Percentiles rank a stretch among this genome's conserved stretches.
phyloP scores from a whole-genome alignment of 192 early-diverging fungal genomes.

The Chytriomyces sp. region DNA sequence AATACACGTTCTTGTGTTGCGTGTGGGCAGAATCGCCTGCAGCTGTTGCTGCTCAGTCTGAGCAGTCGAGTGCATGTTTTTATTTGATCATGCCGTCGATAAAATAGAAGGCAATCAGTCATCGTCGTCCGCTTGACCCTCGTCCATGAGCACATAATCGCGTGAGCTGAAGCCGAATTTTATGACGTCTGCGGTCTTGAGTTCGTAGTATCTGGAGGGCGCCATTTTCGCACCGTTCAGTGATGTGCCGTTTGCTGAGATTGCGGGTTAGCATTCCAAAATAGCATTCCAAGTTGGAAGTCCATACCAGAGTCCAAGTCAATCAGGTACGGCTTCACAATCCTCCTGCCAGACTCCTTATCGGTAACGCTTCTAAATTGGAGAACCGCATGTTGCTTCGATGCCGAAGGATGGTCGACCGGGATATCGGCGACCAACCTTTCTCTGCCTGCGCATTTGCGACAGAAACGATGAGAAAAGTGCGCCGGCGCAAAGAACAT shows the following conservation, averaged over 20 bases:
- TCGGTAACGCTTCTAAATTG: slow-evolving; percentile 78
- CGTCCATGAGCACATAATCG: slow-evolving; percentile 89
- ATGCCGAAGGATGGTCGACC: slow-evolving; percentile 93
- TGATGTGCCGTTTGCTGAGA: slow-evolving; percentile 80
- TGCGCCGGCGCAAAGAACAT: slow-evolving; percentile 72
- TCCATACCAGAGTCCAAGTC: slow-evolving; percentile 74
- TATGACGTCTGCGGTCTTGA: slow-evolving; percentile 80
- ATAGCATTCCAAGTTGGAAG: neutral
- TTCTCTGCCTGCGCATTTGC: neutral
- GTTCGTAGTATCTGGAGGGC: slow-evolving; percentile 79
- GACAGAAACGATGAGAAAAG: slow-evolving; percentile 79
- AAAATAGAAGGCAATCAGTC: slow-evolving; percentile 1
- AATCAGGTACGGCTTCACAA: slow-evolving; percentile 85
- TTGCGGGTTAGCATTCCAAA: neutral
- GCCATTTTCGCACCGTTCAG: slow-evolving; percentile 82
- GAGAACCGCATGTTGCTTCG: slow-evolving; percentile 91
- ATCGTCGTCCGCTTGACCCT: slow-evolving; percentile 49
- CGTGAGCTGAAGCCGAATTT: slow-evolving; percentile 90
- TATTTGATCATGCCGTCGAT: too few species aligned
- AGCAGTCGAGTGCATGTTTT: too few species aligned
- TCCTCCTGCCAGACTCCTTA: slow-evolving; percentile 50
- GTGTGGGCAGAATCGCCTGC: neutral
- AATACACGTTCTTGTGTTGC: neutral
- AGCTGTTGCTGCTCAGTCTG: too few species aligned
- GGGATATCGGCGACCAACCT: slow-evolving; percentile 67